phyloP scores from a whole-genome alignment of 768 basidiomycete genomes.

The Pulveroboletus sp. region DNA sequence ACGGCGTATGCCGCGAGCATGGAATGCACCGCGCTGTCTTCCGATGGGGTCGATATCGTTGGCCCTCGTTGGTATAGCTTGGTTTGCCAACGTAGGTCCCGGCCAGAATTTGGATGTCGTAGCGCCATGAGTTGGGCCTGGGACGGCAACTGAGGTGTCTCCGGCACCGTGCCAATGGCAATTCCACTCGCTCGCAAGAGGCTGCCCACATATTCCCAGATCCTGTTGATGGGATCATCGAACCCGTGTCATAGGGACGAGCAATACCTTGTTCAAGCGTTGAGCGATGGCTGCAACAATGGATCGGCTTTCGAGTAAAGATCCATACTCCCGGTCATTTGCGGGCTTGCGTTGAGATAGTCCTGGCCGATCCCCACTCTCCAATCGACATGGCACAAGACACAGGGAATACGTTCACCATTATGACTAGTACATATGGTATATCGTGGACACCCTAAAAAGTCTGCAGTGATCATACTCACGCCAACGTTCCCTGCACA shows the following conservation, averaged over 20 bases:
- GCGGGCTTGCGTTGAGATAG: not conserved
- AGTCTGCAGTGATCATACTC: not conserved
- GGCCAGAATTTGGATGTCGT: not conserved
- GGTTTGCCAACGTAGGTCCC: no score
- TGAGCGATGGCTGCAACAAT: no score
- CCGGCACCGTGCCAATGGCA: not conserved
- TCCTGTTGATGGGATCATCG: not conserved
- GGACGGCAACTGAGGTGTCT: not conserved
- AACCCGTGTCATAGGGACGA: no score
- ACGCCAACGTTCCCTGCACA: conserved; percentile 24
- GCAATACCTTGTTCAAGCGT: no score
- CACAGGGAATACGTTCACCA: no score
- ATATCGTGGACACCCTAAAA: not conserved
- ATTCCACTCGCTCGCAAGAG: not conserved
- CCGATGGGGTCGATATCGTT: not conserved
- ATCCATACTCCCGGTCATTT: not conserved
- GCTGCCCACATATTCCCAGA: not conserved
- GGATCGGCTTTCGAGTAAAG: no score
- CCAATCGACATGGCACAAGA: no score
- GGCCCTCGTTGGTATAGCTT: not conserved
- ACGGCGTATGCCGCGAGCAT: not conserved
- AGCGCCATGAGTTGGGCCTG: not conserved
- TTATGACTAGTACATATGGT: not conserved
- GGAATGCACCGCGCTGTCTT: not conserved
- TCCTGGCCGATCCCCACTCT: no score